phyloP scores from a whole-genome alignment of 805 yeast species.

The Grigorovia transvaalensis region DNA sequence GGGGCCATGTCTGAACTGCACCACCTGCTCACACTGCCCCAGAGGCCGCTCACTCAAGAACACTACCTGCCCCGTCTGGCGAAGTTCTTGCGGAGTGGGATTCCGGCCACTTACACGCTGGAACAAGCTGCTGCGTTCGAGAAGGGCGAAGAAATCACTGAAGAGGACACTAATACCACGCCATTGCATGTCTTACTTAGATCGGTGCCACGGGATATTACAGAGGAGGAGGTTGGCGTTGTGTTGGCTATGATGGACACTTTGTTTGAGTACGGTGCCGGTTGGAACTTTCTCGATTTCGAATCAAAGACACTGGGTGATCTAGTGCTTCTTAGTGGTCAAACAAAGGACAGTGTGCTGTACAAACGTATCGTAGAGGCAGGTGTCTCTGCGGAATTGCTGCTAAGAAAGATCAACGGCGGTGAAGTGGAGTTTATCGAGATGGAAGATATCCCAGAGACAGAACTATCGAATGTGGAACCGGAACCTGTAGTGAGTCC shows the following conservation, averaged over 20 bases:
- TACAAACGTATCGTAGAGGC: constrained; percentile 56
- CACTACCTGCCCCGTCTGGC: constrained; percentile 37
- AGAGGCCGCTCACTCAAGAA: constrained; percentile 41
- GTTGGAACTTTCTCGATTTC: constrained; percentile 74
- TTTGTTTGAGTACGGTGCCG: constrained; percentile 78
- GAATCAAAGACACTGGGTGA: constrained; percentile 80
- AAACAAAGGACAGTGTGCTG: constrained; percentile 31
- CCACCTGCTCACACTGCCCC: constrained; percentile 42
- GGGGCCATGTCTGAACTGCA: constrained; percentile 58
- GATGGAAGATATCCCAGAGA: constrained; percentile 14
- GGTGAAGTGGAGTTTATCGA: constrained; percentile 51
- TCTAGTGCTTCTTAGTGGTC: constrained; percentile 46
- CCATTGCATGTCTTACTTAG: constrained; percentile 66
- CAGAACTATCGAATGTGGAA: constrained; percentile 35
- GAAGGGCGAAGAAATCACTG: constrained; percentile 25
- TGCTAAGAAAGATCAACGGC: constrained; percentile 62
- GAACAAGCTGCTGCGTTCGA: constrained; percentile 62
- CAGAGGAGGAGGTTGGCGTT: constrained; percentile 34
- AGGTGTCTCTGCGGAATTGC: constrained; percentile 81
- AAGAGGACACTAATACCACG: constrained; percentile 48
- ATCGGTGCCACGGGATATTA: constrained; percentile 31
- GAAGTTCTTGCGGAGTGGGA: constrained; percentile 45
- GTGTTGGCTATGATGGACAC: constrained; percentile 48
- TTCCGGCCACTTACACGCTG: constrained; percentile 73
- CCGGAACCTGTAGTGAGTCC: constrained; percentile 4